phyloP scores from a whole-genome alignment of 768 basidiomycete species.

The Boletales sp. region DNA sequence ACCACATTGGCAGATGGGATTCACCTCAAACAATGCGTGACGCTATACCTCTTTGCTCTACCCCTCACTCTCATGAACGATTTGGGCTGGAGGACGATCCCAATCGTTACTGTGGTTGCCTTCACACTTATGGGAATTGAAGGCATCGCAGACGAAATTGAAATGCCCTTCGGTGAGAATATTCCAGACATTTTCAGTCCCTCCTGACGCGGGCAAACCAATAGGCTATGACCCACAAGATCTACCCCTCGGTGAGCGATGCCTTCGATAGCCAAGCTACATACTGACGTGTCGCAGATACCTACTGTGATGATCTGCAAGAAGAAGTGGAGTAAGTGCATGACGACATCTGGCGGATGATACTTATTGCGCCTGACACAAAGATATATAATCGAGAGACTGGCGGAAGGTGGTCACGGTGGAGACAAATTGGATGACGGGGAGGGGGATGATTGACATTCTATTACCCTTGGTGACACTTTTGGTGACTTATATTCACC shows the following conservation, averaged over 20 bases:
- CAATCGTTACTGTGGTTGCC: constrained; percentile 81
- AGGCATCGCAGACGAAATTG: constrained; percentile 92
- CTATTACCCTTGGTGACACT: neutral
- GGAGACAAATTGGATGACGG: constrained; percentile 72
- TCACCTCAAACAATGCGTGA: constrained; percentile 94
- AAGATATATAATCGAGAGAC: constrained; percentile 65
- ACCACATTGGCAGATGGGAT: constrained; percentile 58
- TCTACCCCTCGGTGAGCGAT: constrained; percentile 68
- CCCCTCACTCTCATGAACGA: constrained; percentile 84
- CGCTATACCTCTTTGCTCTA: constrained; percentile 85
- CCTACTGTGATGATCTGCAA: constrained; percentile 81
- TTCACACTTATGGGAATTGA: constrained; percentile 95
- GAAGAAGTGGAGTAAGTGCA: constrained; percentile 75
- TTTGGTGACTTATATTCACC: neutral
- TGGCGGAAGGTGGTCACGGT: constrained; percentile 77
- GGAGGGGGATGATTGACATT: constrained; percentile 70
- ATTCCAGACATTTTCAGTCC: neutral
- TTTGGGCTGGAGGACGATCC: constrained; percentile 79
- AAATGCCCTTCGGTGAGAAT: constrained; percentile 84
- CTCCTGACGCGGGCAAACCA: constrained; percentile 3
- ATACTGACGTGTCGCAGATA: constrained; percentile 42
- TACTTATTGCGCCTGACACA: constrained; percentile 25
- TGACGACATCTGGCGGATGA: neutral
- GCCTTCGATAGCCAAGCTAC: neutral
- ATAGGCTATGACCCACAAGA: constrained; percentile 61